Base-by-base conservation (phyloP, 2,329 filamentous ascomycete genomes). In the Iodosphaeria phyllophila region DNA sequence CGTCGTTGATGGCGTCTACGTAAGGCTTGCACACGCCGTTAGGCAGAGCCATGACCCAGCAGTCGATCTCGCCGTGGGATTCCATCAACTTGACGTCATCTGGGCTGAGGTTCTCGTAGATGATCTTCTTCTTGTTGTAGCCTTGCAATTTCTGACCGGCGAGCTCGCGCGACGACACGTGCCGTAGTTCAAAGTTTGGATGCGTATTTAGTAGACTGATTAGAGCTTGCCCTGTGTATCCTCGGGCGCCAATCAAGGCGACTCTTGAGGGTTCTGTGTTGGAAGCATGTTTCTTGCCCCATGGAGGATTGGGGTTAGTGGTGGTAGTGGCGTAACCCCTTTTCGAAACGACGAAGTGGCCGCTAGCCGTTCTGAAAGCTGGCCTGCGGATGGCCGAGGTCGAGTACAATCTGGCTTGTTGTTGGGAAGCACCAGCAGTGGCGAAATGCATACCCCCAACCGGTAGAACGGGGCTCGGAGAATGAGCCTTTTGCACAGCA, bases 21-120 rank as follows among this genome's bases (percentile, higher is more conserved):
- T 76, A 98, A 1, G 89, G 84, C 54, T 83, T 78, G 67, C 82
- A 93, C 24, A 92, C 82, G 32, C 80, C 79, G 43, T 95, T 98
- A 22, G 86, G 89, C 16, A 95, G 69, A 18, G 89, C 89, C 79
- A 95, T 89, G 22, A 95, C 79, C 84, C 84, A 95, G 54, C 79
- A 89, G 55, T 95, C 86, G 24, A 95, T 73, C 41, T 84, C 69
- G 25, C 78, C 77, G 16, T 74, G 70, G 46, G 77, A 73, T 33
- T 89, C 79, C 67, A 95, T 80, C 29, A 72, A 64, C 33, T 72
- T 70, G 8, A 92, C 74, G 37, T 95, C 86, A 35, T 95, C 86
- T 5, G 82, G 68, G 28, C 67, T 73, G 22, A 95, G 60, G 47
- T 83, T 92, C 51, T 92, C 82, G 51, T 98, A 98, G 33, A 71